Conservation (phyloP, 2,329 filamentous ascomycete species). For the Trichoderma oligosporum region DNA sequence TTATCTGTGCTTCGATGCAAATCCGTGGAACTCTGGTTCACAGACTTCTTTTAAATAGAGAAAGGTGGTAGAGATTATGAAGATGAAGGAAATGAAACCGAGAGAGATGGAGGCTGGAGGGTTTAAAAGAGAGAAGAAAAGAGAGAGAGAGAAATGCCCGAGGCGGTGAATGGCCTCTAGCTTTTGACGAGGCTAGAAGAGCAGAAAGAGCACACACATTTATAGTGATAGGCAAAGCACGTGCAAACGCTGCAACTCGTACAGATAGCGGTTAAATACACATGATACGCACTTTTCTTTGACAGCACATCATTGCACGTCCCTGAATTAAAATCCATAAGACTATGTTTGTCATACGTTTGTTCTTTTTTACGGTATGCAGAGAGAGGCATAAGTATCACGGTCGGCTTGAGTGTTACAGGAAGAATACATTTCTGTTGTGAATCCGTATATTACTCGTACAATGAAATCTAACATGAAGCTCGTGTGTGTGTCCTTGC, state of each 20-base stretch:
- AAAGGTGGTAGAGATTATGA: neutral
- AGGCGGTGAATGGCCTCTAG: neutral
- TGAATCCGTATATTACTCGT: neutral
- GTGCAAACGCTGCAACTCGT: neutral
- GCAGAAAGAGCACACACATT: neutral
- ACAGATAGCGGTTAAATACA: neutral
- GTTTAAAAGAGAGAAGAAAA: neutral
- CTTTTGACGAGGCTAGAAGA: neutral
- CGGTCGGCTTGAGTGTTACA: neutral
- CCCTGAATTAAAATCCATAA: too few species aligned
- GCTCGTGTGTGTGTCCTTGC: neutral
- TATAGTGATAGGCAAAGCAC: neutral
- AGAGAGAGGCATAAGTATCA: neutral
- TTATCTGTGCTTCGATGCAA: too few species aligned
- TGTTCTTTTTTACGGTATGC: neutral
- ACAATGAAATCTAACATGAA: neutral
- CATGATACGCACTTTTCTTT: neutral
- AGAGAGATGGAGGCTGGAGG: too few species aligned
- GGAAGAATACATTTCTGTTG: neutral
- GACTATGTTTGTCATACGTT: neutral
- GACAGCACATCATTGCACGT: neutral
- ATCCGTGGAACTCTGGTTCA: too few species aligned
- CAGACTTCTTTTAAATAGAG: too few species aligned
- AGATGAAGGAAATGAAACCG: too few species aligned
- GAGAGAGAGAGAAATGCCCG: neutral